Evolutionary conservation across 805 yeast genomes (phyloP).

Genomic region (Lipomyces chichibuensis): DNA sequence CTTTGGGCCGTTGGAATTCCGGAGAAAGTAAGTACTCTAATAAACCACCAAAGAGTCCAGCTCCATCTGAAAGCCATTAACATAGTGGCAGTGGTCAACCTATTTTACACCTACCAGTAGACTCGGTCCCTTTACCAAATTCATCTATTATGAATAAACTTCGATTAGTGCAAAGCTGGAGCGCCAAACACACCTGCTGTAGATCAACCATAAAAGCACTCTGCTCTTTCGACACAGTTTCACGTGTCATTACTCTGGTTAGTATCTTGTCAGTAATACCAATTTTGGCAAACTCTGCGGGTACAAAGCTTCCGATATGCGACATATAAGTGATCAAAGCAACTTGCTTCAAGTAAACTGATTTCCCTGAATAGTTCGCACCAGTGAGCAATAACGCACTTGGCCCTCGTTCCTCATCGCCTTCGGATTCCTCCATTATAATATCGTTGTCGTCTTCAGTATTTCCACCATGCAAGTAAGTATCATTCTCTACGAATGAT

Average conservation of each 20-base stretch:
- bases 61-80: conserved; percentile 42
- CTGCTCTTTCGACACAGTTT: conserved; percentile 46
- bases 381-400: conserved; percentile 52
- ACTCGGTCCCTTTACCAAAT: conserved; percentile 58
- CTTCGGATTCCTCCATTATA: conserved; percentile 22
- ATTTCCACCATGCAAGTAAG: conserved; percentile 41
- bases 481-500: conserved; percentile 52
- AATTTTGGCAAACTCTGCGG: conserved; percentile 52
- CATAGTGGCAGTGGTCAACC: too few species aligned
- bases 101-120: conserved; percentile 41
- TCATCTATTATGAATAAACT: conserved; percentile 57
- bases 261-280: conserved; percentile 55
- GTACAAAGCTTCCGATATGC: conserved; percentile 60
- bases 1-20: conserved; percentile 36
- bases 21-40: conserved; percentile 39
- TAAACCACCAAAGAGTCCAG: conserved; percentile 50
- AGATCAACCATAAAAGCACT: conserved; percentile 59
- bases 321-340: conserved; percentile 55
- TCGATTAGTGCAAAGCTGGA: conserved; percentile 47
- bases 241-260: conserved; percentile 52
- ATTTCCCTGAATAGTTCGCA: conserved; percentile 57
- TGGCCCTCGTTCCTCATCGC: conserved; percentile 40
- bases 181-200: conserved; percentile 50
- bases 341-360: conserved; percentile 54
- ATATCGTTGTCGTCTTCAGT: conserved; percentile 1